Evolutionary conservation across 2,329 filamentous ascomycete genomes (phyloP).

Genomic region (Aspergillus proliferans): DNA sequence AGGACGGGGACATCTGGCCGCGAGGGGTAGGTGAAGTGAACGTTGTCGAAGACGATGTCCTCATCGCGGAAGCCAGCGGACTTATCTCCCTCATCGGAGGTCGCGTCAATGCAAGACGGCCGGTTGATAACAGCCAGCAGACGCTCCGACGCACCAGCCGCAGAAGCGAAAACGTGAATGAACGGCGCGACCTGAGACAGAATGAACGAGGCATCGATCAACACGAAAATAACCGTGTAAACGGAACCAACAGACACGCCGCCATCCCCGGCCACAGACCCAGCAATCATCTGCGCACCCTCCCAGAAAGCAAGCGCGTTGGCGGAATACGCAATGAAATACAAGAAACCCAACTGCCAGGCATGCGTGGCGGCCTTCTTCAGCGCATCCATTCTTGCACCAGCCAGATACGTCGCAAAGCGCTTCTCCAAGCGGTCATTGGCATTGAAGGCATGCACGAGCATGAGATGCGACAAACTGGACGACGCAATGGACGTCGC

Average conservation of each 20-base stretch:
- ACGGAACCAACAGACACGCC: constrained; percentile 28
- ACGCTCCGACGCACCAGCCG: constrained; percentile 50
- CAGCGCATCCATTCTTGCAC: constrained; percentile 47
- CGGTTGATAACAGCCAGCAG: constrained; percentile 54
- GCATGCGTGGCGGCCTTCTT: constrained; percentile 54
- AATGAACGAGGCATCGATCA: constrained; percentile 33
- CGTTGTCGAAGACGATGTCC: constrained; percentile 26
- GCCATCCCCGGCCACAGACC: constrained; percentile 13
- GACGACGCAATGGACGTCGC: constrained; percentile 59
- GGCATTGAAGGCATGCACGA: constrained; percentile 60
- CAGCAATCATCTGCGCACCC: constrained; percentile 52
- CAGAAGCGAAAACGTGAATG: constrained; percentile 44
- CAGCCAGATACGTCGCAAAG: constrained; percentile 48
- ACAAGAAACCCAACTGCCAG: constrained; percentile 54
- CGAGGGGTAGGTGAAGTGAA: constrained; percentile 33
- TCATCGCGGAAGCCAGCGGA: constrained; percentile 13
- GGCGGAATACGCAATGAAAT: constrained; percentile 61
- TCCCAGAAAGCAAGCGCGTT: constrained; percentile 65
- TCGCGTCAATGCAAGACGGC: constrained; percentile 41
- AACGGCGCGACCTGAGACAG: constrained; percentile 34
- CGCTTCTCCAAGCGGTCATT: constrained; percentile 53
- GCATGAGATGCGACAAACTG: constrained; percentile 51
- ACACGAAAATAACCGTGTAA: constrained; percentile 34
- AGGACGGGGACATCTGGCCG: constrained; percentile 31
- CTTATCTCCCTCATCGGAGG: constrained; percentile 20